Evolutionary conservation across 116 monocot genomes (phyloP), one percentile per base, ranked within the genome.

Genomic region (Cymodocea nodosa): DNA sequence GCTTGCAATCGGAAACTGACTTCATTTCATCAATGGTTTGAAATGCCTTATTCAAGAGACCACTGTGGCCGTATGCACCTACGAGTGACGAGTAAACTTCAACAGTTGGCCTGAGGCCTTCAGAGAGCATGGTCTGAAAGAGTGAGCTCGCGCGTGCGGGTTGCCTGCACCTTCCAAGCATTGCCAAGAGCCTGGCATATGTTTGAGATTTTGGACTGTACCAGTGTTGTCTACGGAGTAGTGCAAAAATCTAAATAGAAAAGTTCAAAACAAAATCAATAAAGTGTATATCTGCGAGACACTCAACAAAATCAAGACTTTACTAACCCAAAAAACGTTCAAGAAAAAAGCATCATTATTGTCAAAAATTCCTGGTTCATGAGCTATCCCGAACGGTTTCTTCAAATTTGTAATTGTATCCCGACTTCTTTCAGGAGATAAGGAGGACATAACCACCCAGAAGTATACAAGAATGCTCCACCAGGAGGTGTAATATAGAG

Each of bases 81-180:
- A 85, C 65, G 11, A 97, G 78, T 68, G 97, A 79, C 25, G 97
- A 87, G 74, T 90, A 90, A 58, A 97, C 90, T 81, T 90, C 97
- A 34, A 80, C 16, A 39, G 91, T 81, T 66, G 91, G 91, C 67
- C 68, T 80, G 58, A 87, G 80, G 40, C 85, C 81, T 66, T 97
- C 95, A 24, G 95, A 87, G 24, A 77, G 77, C 88, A 97, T 81
- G 25, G 75, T 65, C 59, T 75, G 73, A 67, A 90, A 97, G 35
- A 97, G 85, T n/a, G 74, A 70, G 36, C 68, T 65, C 10, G 95
- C 95, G 44, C 79, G 78, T 22, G 68, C 83, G 2, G 85, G 77
- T 74, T 85, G 87, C 30, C 66, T 60, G 59, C 83, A 83, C 68
- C 78, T 90, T 37, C 91, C 95, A 18, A 97, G 87, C 91, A 97